Base-by-base conservation (phyloP, 805 yeast genomes). In the Danielia oregonensis region DNA sequence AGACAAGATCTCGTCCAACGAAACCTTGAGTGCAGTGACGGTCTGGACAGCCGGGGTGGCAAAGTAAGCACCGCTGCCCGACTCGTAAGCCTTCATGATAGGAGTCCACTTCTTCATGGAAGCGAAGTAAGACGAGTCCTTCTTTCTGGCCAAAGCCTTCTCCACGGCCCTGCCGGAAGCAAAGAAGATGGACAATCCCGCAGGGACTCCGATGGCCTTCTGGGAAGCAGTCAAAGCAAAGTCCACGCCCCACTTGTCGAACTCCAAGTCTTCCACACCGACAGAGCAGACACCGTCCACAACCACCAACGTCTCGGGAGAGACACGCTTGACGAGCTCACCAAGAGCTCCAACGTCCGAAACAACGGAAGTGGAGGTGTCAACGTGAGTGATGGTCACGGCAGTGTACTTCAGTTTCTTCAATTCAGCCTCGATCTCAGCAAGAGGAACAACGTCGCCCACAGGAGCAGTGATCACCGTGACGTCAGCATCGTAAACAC, bases 31-130 rank as follows among this genome's bases (percentile, higher is more conserved):
- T 11, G 96, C 89, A 53, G 84, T 84, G 41, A 91, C 68, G 42
- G 84, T 73, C 65, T 87, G 96, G 29, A 86, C 82, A 0, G 97
- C 84, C n/a, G 96, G 97, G 6, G 97, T 91, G n/a, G 96, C 96
- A 56, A 87, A 91, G 68, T 89, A 93, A 6, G 89, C 85, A 12
- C 75, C 78, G 44, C 73, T 70, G 30, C 89, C 89, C 31, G 75
- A 59, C 68, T 89, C 97, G 65, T 86, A 87, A 27, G 87, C 85
- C 55, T 74, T 65, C 88, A 89, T 79, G 55, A 89, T 74, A 26
- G 97, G 96, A 30, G 79, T 61, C 97, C 97, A 89, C 65, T 78
- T 79, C 55, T 79, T 72, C 53, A 91, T 67, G 28, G 83, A 79
- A 29, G 88, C 82, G 58, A 78, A 86, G 58, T 65, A 83, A 14